Percentiles rank a stretch among this genome's conserved stretches.
Conservation (phyloP, 805 yeast species). For the Cyberlindnera euphorbiae region DNA sequence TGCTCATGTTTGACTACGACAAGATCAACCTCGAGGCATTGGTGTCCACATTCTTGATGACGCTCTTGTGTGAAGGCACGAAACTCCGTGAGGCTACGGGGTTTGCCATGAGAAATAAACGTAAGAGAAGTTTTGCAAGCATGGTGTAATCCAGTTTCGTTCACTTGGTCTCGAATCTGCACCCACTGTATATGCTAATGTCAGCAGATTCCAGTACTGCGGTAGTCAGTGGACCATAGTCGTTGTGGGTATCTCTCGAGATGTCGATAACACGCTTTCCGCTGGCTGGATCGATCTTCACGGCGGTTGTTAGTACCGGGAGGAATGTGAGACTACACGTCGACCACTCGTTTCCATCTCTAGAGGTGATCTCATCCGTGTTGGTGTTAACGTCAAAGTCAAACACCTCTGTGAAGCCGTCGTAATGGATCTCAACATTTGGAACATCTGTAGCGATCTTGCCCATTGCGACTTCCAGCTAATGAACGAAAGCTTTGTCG, state of each 20-base stretch:
- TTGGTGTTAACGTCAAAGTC: conserved; percentile 10
- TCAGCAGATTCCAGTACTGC: conserved; percentile 12
- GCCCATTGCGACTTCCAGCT: conserved; percentile 6
- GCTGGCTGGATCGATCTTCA: conserved; percentile 20
- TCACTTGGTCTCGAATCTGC: conserved; percentile 13
- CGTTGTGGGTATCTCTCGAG: conserved; percentile 14
- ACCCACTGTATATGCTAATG: conserved; percentile 22
- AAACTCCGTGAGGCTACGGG: background rate
- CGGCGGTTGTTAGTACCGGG: conserved; percentile 17
- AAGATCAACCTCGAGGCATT: conserved; percentile 23
- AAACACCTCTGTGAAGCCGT: conserved; percentile 19
- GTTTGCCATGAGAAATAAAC: background rate
- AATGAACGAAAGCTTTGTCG: conserved; percentile 16
- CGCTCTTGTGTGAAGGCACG: conserved; percentile 6
- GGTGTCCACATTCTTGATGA: conserved; percentile 20
- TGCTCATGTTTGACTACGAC: conserved; percentile 18
- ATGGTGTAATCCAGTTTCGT: background rate
- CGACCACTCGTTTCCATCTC: conserved; percentile 19
- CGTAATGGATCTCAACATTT: conserved; percentile 8
- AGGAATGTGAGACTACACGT: conserved; percentile 23
- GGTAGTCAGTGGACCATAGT: conserved; percentile 21
- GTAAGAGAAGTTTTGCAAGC: too few species aligned
- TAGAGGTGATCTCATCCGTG: conserved; percentile 11
- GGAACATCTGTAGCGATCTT: background rate
- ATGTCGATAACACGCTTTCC: conserved; percentile 21